Evolutionary conservation across 768 basidiomycete species (phyloP).

Genomic region (Paxillus involutus): DNA sequence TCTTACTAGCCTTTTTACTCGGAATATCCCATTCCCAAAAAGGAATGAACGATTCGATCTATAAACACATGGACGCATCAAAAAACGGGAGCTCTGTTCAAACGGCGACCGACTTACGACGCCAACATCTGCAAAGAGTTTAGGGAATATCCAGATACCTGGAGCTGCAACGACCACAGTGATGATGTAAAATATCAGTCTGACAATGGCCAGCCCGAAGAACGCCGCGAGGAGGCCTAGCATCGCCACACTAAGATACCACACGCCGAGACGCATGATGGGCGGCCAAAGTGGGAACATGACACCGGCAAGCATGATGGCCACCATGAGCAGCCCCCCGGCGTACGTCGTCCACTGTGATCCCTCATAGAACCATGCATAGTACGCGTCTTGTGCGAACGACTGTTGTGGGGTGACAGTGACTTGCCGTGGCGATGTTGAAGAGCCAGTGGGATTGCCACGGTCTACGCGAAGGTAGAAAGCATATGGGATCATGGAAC

Average conservation of each 20-base stretch:
- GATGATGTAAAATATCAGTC: constrained; percentile 91
- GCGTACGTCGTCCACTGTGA: constrained; percentile 93
- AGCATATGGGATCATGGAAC: constrained; percentile 73
- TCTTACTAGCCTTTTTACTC: constrained; percentile 68
- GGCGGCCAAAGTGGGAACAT: constrained; percentile 99
- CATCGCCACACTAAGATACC: constrained; percentile 90
- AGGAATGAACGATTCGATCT: constrained; percentile 98
- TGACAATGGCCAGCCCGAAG: constrained; percentile 86
- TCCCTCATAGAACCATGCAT: constrained; percentile 96
- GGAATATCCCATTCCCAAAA: constrained; percentile 95
- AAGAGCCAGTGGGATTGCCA: constrained; percentile 47
- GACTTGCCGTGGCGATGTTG: constrained; percentile 71
- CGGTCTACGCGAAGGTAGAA: constrained; percentile 94
- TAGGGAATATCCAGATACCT: constrained; percentile 99
- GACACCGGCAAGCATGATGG: constrained; percentile 90
- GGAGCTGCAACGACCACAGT: constrained; percentile 84
- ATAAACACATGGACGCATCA: background rate
- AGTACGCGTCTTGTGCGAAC: constrained; percentile 81
- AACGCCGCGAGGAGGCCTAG: constrained; percentile 88
- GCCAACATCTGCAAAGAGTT: constrained; percentile 96
- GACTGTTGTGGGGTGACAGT: constrained; percentile 74
- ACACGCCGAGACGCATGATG: constrained; percentile 88
- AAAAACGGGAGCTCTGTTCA: background rate
- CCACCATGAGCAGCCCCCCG: constrained; percentile 89
- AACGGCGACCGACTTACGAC: constrained; percentile 65